These are phyloP conservation scores for Paraphaeosphaeria minitans DNA, from an alignment of 2,329 filamentous ascomycete genomes.

Conservation along the genomic window DNA sequence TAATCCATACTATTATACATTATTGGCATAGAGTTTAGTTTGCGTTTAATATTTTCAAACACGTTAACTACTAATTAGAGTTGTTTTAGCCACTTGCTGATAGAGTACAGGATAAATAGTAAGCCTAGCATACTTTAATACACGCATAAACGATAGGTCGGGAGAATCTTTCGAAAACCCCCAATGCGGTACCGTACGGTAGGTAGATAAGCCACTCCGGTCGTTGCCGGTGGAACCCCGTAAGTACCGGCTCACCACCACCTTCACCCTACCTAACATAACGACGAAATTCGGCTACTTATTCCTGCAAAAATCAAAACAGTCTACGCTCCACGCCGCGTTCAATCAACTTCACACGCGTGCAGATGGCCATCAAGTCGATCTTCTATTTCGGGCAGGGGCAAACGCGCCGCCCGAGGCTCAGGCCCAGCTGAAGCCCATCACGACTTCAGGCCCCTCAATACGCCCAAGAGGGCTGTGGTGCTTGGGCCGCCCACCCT, in stretches of 20 bases:
- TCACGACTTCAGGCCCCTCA: not conserved
- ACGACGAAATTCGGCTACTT: not conserved
- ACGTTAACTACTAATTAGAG: no score
- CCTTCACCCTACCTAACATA: no score
- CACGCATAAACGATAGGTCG: no score
- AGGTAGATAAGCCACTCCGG: conserved; percentile 5
- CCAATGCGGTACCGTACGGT: no score
- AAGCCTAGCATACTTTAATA: no score
- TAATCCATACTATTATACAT: no score
- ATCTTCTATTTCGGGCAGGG: conserved; percentile 3
- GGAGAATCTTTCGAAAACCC: no score
- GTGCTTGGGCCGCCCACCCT: conserved; percentile 3
- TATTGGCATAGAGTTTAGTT: no score
- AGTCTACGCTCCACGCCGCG: not conserved
- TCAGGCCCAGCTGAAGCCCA: conserved; percentile 1
- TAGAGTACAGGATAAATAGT: no score
- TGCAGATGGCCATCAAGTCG: not conserved
- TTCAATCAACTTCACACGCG: not conserved
- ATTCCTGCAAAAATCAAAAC: not conserved
- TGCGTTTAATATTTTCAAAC: no score
- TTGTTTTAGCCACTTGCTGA: no score
- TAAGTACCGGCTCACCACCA: no score
- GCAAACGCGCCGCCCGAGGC: not conserved
- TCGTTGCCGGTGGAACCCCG: not conserved
- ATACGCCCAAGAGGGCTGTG: not conserved